Percentiles rank a stretch among this genome's conserved stretches.
These are phyloP conservation scores for Ceratocystis alfenasii DNA, from an alignment of 2,329 filamentous ascomycete species.

Conservation along the genomic window DNA sequence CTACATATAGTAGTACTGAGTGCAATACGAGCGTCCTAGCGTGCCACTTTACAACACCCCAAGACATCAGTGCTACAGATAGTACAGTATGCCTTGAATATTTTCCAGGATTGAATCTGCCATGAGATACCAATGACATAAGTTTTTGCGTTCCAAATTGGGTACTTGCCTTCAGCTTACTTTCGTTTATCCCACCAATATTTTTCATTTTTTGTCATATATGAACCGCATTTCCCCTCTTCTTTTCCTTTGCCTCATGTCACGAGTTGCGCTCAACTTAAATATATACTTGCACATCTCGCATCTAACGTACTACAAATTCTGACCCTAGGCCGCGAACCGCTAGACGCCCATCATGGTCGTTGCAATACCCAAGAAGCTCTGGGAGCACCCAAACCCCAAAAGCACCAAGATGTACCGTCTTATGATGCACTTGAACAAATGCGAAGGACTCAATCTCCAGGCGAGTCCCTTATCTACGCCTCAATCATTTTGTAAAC, in stretches of 20 bases:
- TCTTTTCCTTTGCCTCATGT: background rate
- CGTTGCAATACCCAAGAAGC: constrained; percentile 39
- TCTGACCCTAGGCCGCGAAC: too few relatives aligned
- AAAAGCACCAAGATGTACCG: constrained; percentile 51
- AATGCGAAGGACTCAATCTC: constrained; percentile 43
- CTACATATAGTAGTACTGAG: too few relatives aligned
- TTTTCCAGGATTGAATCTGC: too few relatives aligned
- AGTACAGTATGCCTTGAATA: too few relatives aligned
- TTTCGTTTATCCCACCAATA: background rate
- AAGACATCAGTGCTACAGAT: too few relatives aligned
- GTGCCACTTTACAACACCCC: too few relatives aligned
- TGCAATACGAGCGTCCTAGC: too few relatives aligned
- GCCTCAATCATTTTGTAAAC: background rate
- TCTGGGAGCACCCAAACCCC: constrained; percentile 56
- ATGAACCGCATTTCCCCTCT: background rate
- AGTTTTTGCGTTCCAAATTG: background rate
- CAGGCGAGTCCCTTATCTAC: constrained; percentile 34
- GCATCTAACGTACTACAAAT: too few relatives aligned
- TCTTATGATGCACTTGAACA: constrained; percentile 56
- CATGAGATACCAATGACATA: too few relatives aligned
- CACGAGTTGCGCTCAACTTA: background rate
- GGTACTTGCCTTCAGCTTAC: background rate
- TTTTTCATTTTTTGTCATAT: background rate
- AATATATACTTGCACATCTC: background rate
- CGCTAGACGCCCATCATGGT: background rate